These are phyloP conservation scores for Coemansia guatemalensis DNA, from an alignment of 192 early-diverging fungal species.

Conservation along the genomic window DNA sequence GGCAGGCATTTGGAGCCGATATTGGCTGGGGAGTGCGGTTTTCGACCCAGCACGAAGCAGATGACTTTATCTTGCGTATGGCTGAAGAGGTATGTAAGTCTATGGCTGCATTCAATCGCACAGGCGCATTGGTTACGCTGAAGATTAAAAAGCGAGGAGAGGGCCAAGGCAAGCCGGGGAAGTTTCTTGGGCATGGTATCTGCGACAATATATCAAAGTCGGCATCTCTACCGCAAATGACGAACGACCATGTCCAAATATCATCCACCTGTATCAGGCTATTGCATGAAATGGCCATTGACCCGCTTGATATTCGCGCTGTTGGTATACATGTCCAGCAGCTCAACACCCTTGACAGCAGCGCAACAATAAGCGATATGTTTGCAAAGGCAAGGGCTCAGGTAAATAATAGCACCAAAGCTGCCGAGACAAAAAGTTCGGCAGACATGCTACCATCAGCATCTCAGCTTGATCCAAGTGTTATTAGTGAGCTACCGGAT, in stretches of 20 bases:
- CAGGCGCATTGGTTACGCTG: constrained; percentile 65
- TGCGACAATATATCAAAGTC: constrained; percentile 63
- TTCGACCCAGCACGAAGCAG: constrained; percentile 64
- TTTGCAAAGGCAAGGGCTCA: constrained; percentile 19
- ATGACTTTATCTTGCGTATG: constrained; percentile 68
- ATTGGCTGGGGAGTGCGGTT: constrained; percentile 90
- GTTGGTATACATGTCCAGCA: constrained; percentile 43
- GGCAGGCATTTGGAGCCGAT: constrained; percentile 81
- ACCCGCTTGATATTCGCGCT: constrained; percentile 43
- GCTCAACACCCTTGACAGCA: constrained; percentile 14
- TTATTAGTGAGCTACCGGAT: constrained; percentile 36
- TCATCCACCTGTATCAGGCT: constrained; percentile 17
- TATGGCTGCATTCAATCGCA: constrained; percentile 56
- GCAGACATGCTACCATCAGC: constrained; percentile 27
- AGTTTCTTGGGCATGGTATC: constrained; percentile 67
- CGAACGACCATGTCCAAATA: constrained; percentile 50
- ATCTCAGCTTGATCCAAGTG: constrained; percentile 41
- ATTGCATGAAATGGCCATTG: constrained; percentile 17
- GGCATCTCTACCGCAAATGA: constrained; percentile 47
- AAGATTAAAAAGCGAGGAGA: constrained; percentile 62
- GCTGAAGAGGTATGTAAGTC: constrained; percentile 64
- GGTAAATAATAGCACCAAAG: neutral
- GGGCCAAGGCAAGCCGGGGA: constrained; percentile 54
- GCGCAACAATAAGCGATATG: constrained; percentile 14
- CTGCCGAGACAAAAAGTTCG: neutral